A percentile compares a stretch with the other conserved stretches of the same genome.
Conservation (phyloP, 805 yeast species). For the Metahyphopichia silvanorum region DNA sequence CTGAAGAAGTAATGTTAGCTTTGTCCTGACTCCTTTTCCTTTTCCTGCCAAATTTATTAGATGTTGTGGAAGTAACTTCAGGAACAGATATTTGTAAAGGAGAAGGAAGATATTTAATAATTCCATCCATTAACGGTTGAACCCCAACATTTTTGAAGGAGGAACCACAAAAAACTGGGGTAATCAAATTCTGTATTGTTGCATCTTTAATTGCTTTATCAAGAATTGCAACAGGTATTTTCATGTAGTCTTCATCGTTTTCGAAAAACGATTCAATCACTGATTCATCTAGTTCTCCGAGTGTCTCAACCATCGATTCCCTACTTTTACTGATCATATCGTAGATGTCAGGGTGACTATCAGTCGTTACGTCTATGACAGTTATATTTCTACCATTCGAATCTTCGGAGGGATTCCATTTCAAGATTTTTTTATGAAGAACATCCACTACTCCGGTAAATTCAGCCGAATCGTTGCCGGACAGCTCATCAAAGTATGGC, state of each 20-base stretch:
- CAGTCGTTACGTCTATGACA: conserved; percentile 39
- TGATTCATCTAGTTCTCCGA: conserved; percentile 78
- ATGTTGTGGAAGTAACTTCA: conserved; percentile 35
- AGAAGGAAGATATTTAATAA: conserved; percentile 74
- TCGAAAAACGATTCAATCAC: conserved; percentile 78
- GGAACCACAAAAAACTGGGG: conserved; percentile 91
- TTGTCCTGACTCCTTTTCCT: conserved; percentile 10
- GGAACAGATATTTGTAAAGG: conserved; percentile 67
- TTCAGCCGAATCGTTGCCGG: conserved; percentile 22
- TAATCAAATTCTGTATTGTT: conserved; percentile 54
- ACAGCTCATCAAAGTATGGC: conserved; percentile 68
- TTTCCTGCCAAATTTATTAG: conserved; percentile 13
- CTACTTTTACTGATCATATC: conserved; percentile 56
- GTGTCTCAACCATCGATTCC: conserved; percentile 75
- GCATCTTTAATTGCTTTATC: conserved; percentile 59
- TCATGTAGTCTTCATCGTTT: conserved; percentile 62
- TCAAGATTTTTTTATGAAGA: conserved; percentile 54
- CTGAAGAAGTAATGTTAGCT: conserved; percentile 6
- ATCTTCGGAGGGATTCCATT: conserved; percentile 43
- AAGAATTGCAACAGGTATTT: conserved; percentile 55
- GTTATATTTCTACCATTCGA: conserved; percentile 50
- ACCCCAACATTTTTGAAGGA: conserved; percentile 92
- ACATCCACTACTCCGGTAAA: conserved; percentile 80
- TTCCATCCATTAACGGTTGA: conserved; percentile 87
- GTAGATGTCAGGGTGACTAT: conserved; percentile 26